Percentiles rank a stretch among this genome's conserved stretches.
Evolutionary conservation across 352 stramenopile genomes (phyloP).

Genomic region (Phytophthora ramorum): DNA sequence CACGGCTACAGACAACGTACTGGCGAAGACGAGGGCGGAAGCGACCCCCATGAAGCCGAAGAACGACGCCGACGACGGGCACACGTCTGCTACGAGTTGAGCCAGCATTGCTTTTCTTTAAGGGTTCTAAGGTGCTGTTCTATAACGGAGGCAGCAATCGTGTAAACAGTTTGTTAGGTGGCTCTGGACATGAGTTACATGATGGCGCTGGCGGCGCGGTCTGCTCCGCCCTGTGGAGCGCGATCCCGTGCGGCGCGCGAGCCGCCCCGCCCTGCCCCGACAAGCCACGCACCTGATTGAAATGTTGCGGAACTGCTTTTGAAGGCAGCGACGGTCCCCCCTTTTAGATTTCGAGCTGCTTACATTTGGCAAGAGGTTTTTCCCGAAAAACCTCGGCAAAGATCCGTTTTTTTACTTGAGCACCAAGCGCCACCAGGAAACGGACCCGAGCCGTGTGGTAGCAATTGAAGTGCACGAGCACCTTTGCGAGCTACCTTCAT

Average conservation of each 20-base stretch:
- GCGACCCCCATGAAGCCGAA: constrained; percentile 99
- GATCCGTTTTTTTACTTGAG: constrained; percentile 33
- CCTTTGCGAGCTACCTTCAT: background rate
- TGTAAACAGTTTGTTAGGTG: too few species aligned
- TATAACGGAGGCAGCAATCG: constrained; percentile 3
- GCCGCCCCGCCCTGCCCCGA: too few species aligned
- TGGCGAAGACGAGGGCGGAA: constrained; percentile 86
- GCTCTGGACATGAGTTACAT: background rate
- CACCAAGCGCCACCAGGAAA: constrained; percentile 17
- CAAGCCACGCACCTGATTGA: constrained; percentile 23
- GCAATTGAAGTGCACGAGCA: background rate
- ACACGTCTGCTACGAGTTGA: constrained; percentile 93
- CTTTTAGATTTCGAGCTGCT: constrained; percentile 7
- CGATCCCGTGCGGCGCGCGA: background rate
- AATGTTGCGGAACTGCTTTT: constrained; percentile 35
- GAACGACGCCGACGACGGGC: constrained; percentile 98
- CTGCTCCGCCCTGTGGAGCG: background rate
- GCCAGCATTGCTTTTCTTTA: constrained; percentile 37
- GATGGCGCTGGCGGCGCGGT: background rate
- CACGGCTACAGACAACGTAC: constrained; percentile 24
- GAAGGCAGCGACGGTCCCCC: constrained; percentile 18
- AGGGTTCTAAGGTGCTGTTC: constrained; percentile 25
- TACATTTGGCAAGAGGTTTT: constrained; percentile 33
- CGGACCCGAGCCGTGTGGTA: background rate
- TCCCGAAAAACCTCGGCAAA: constrained; percentile 33